Conservation (phyloP, 371 early-diverging fungal genomes). For the Mucor saturninus region DNA sequence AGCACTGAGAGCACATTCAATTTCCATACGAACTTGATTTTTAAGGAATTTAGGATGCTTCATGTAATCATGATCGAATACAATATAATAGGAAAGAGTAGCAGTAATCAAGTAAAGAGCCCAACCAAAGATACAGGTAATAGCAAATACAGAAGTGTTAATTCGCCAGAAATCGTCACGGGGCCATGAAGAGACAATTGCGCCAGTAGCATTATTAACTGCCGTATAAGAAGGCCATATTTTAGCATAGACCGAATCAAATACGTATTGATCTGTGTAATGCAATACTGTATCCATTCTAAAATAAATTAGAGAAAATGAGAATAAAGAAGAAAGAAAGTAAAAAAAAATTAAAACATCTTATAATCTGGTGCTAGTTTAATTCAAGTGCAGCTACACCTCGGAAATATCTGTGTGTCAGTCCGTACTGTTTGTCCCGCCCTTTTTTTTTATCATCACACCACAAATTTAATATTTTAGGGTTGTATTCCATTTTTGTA, state of each 20-base stretch:
- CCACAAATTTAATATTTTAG: neutral
- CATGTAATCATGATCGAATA: constrained; percentile 88
- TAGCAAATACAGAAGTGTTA: constrained; percentile 66
- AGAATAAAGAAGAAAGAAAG: neutral
- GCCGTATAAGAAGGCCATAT: constrained; percentile 26
- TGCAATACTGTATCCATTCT: constrained; percentile 79
- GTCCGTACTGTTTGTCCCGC: constrained; percentile 17
- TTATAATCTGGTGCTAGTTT: constrained; percentile 12
- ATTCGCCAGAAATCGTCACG: constrained; percentile 76
- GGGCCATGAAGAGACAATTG: constrained; percentile 38
- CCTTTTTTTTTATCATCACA: neutral
- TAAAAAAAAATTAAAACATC: constrained; percentile 1
- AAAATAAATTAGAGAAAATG: constrained; percentile 5
- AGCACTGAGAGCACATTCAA: constrained; percentile 75
- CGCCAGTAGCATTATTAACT: constrained; percentile 34
- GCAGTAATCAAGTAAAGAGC: constrained; percentile 83
- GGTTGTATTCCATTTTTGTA: neutral
- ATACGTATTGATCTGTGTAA: constrained; percentile 60
- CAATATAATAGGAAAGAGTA: constrained; percentile 72
- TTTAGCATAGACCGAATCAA: constrained; percentile 61
- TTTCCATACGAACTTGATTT: constrained; percentile 89
- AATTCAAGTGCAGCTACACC: constrained; percentile 14
- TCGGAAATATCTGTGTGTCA: constrained; percentile 29
- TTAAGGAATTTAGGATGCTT: constrained; percentile 92
- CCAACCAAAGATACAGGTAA: constrained; percentile 74